phyloP scores from a whole-genome alignment of 768 basidiomycete genomes.

The Paxillus rubicundulus region DNA sequence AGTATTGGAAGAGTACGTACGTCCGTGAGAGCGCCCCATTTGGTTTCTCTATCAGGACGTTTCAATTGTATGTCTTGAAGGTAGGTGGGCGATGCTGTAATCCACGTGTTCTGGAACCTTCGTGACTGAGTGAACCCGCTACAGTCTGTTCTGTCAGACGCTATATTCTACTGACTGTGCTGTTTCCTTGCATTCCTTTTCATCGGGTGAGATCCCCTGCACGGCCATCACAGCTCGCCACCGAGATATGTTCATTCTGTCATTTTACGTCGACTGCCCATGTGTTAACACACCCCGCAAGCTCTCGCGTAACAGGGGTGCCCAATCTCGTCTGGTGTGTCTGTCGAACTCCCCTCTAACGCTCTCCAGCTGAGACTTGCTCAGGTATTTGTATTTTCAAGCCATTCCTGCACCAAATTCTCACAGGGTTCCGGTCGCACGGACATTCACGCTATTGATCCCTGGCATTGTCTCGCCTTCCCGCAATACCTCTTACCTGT shows the following conservation, averaged over 20 bases:
- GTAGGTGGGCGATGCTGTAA: slow-evolving; percentile 7
- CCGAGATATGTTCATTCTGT: slow-evolving; percentile 3
- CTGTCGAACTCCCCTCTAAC: slow-evolving; percentile 12
- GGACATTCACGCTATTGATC: slow-evolving; percentile 13
- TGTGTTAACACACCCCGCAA: slow-evolving; percentile 10
- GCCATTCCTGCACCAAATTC: slow-evolving; percentile 5
- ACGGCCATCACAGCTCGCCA: slow-evolving; percentile 5
- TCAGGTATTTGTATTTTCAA: slow-evolving; percentile 6
- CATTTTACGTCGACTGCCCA: slow-evolving; percentile 29
- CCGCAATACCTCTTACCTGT: slow-evolving; percentile 16
- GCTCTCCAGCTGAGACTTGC: background rate
- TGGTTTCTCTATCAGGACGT: slow-evolving; percentile 20
- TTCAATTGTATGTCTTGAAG: slow-evolving; percentile 9
- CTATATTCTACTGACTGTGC: background rate
- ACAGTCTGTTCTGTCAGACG: slow-evolving; percentile 6
- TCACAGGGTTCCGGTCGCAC: slow-evolving; percentile 11
- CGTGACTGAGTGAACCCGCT: slow-evolving; percentile 1
- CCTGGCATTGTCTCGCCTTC: slow-evolving; percentile 5
- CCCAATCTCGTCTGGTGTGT: slow-evolving; percentile 14
- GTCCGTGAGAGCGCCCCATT: slow-evolving; percentile 26
- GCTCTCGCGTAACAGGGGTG: slow-evolving; percentile 19
- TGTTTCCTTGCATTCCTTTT: slow-evolving; percentile 13
- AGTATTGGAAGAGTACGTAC: slow-evolving; percentile 21
- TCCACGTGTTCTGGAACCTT: slow-evolving; percentile 21
- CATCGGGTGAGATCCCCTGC: slow-evolving; percentile 18